Evolutionary conservation across 73 alveolate genomes (phyloP), one percentile per base, ranked within the genome.

Genomic region (Durusdinium trenchii): DNA sequence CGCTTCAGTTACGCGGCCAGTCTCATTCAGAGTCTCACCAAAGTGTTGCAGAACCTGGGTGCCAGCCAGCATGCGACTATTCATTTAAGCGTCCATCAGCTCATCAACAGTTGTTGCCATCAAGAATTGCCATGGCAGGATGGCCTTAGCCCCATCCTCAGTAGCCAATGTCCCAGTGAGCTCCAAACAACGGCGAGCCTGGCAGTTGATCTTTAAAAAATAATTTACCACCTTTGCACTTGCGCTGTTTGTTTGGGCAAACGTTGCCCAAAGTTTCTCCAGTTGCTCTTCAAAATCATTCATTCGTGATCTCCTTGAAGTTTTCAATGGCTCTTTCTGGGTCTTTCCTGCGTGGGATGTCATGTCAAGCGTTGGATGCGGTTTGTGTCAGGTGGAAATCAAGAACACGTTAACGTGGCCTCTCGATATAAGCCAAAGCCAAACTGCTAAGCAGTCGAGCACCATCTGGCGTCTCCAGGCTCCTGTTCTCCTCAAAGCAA

Each of bases 391-490:
- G 18, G 30, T 60, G 73, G 0, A 23, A n/a, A n/a, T n/a, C n/a
- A n/a, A n/a, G n/a, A n/a, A n/a, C n/a, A n/a, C n/a, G 18, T 32
- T n/a, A 32, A 67, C 42, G 36, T 42, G 6, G 92, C 94, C 94
- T 84, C 40, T 84, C 57, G 75, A 20, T 16, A 40, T 84, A 51
- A 12, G 52, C 35, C 48, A n/a, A 0, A 3, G 94, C 94, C 54
- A 84, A 52, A 20, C 94, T 51, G 89, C 30, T 35, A 35, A 91
- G 54, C 18, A 91, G 87, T 45, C 98, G 98, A 23, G 98, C 98
- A 46, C 89, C 98, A 32, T 91, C 98, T 32, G 98, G 98, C 42
- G 98, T 91, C 78, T 91, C 98, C 73, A 91, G 60, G 54, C 89
- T 69, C 46, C 43, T n/a, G 26, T 48, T 91, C 71, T 91, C 98